Conservation (phyloP, 441 rosid genomes). For the Bruguiera hainesii region DNA sequence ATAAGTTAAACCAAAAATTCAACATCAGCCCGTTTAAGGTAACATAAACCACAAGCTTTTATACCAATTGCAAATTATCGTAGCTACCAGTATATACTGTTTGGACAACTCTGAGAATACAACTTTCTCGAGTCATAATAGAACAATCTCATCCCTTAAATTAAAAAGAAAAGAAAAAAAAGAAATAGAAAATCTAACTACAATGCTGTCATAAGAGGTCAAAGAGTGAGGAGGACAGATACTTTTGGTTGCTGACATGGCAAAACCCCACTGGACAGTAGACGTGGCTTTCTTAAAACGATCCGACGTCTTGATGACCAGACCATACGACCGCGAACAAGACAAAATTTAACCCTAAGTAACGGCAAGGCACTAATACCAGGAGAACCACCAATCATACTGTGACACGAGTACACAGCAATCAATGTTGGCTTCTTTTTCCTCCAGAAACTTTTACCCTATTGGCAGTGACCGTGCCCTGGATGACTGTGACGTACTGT, state of each 20-base stretch:
- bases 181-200: background rate
- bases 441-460: background rate
- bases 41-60: slow-evolving; percentile 33
- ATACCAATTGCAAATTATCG: slow-evolving; percentile 40
- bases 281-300: slow-evolving; percentile 25
- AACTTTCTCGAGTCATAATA: too few relatives aligned
- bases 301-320: slow-evolving; percentile 4
- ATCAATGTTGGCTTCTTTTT: background rate
- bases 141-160: too few relatives aligned
- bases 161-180: too few relatives aligned
- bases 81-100: slow-evolving; percentile 15
- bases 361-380: too few relatives aligned
- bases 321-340: background rate
- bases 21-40: slow-evolving; percentile 25
- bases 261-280: slow-evolving; percentile 22
- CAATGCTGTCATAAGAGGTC: background rate
- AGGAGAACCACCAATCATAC: too few relatives aligned
- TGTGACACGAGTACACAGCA: background rate
- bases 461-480: background rate
- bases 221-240: background rate
- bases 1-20: slow-evolving; percentile 43
- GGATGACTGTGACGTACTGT: background rate
- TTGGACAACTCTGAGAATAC: too few relatives aligned
- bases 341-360: too few relatives aligned
- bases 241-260: slow-evolving; percentile 23